phyloP scores from a whole-genome alignment of 768 basidiomycete species.

The Mrakia frigida region DNA sequence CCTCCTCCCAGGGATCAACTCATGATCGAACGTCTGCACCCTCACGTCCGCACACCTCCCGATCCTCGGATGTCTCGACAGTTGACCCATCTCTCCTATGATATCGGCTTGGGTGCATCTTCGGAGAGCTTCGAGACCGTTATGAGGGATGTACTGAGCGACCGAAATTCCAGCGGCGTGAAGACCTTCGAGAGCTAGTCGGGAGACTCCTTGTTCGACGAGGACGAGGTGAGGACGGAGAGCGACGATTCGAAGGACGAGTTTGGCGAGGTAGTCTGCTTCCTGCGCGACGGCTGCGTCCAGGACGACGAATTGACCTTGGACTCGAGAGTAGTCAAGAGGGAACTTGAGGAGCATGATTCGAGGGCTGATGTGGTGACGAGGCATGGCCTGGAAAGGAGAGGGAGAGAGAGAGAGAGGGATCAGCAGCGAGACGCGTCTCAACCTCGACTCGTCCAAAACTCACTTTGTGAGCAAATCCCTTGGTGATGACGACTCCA shows the following conservation, averaged over 20 bases:
- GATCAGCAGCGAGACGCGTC: background rate
- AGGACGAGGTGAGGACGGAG: slow-evolving; percentile 86
- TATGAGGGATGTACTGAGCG: slow-evolving; percentile 79
- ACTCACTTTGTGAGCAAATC: slow-evolving; percentile 78
- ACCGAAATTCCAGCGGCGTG: slow-evolving; percentile 81
- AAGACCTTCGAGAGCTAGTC: slow-evolving; percentile 80
- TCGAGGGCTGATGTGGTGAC: slow-evolving; percentile 66
- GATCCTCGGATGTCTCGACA: slow-evolving; percentile 79
- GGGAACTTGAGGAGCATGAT: slow-evolving; percentile 96
- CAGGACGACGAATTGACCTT: slow-evolving; percentile 84
- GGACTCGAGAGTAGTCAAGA: slow-evolving; percentile 71
- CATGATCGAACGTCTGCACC: slow-evolving; percentile 91
- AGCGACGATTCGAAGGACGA: slow-evolving; percentile 83
- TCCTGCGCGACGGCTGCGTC: slow-evolving; percentile 87
- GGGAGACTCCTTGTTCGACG: slow-evolving; percentile 84
- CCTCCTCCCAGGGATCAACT: slow-evolving; percentile 82
- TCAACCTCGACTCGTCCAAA: background rate
- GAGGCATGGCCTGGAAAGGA: slow-evolving; percentile 58
- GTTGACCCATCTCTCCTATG: slow-evolving; percentile 89
- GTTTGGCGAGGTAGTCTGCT: slow-evolving; percentile 81
- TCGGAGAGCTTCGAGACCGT: slow-evolving; percentile 80
- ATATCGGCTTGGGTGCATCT: slow-evolving; percentile 92
- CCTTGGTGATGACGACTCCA: slow-evolving; percentile 95
- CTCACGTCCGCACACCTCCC: slow-evolving; percentile 81
- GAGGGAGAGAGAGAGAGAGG: background rate